These are phyloP conservation scores for Cladophialophora exuberans DNA, from an alignment of 2,329 filamentous ascomycete genomes.

Conservation along the genomic window DNA sequence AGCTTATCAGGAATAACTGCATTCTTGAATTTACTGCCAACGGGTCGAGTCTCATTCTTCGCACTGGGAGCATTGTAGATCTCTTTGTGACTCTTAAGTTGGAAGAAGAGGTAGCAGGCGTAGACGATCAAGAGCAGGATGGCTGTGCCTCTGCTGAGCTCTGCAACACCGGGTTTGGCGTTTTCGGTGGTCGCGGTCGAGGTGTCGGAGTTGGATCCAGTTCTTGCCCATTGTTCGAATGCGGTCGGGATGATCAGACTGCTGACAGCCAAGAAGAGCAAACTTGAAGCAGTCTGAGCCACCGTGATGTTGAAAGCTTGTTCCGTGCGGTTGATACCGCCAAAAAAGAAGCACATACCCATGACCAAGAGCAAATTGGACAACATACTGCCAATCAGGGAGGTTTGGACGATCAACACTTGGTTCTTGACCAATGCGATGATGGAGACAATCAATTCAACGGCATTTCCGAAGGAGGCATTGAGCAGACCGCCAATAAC, in stretches of 20 bases:
- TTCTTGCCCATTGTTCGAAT: constrained; percentile 65
- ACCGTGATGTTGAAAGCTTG: constrained; percentile 93
- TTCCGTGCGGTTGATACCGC: constrained; percentile 74
- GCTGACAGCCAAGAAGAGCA: constrained; percentile 77
- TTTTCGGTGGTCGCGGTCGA: constrained; percentile 22
- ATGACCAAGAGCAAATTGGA: constrained; percentile 88
- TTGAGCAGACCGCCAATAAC: constrained; percentile 87
- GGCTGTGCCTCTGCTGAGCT: constrained; percentile 49
- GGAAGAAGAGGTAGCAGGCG: constrained; percentile 82
- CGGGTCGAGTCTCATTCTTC: constrained; percentile 68
- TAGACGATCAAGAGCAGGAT: constrained; percentile 87
- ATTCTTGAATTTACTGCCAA: constrained; percentile 29
- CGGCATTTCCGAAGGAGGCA: constrained; percentile 88
- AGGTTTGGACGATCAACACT: constrained; percentile 87
- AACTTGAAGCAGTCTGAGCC: constrained; percentile 82
- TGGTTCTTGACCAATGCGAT: constrained; percentile 76
- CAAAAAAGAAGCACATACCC: constrained; percentile 91
- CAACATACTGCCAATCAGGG: constrained; percentile 86
- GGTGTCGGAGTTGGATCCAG: constrained; percentile 30
- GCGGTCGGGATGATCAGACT: constrained; percentile 88
- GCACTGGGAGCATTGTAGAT: constrained; percentile 81
- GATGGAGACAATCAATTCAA: constrained; percentile 86
- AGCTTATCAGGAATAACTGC: constrained; percentile 34
- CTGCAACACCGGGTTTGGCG: constrained; percentile 28
- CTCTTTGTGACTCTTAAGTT: constrained; percentile 79